Base-by-base conservation (phyloP, 2,329 filamentous ascomycete genomes). In the Beauveria caledonica region DNA sequence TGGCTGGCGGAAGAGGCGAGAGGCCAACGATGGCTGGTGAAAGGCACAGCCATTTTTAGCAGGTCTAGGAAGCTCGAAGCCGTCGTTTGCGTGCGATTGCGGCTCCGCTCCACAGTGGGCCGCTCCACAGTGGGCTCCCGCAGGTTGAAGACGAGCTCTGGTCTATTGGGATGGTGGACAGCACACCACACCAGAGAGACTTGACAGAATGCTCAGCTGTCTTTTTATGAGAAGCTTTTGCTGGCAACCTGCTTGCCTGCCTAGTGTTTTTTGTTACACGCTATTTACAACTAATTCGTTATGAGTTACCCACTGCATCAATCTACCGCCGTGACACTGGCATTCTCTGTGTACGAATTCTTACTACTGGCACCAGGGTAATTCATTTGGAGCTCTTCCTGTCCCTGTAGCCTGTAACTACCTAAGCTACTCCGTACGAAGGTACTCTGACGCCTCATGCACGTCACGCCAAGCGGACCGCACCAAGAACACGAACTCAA, bases 401-500 rank as follows among this genome's bases (percentile, higher is more conserved):
- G 33, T 36, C 11, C 11, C 33, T 13, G 11, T 36, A 13, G 5
- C 5, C 13, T 36, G 11, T 27, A 44, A 15, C 21, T 3, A 36
- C 9, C 33, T 25, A 15, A 29, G 21, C 42, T 23, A 15, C 51
- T 11, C 29, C 17, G 39, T 15, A n/a, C n/a, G n/a, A n/a, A n/a
- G n/a, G n/a, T n/a, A 36, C 25, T 23, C n/a, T 17, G 17, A n/a
- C 57, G 36, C 27, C 39, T 52, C 57, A 44, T 45, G 48, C 57
- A 59, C 57, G 57, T 59, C 57, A 59, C 57, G 57, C 57, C 57
- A 52, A 59, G 57, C 48, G 27, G 39, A 11, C 25, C 46, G 56
- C 33, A 49, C 15, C 19, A 27, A 36, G n/a, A 29, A 56, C 44
- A 56, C 56, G 29, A 58, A 27, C 48, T 19, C 23, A 45, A 33